These are phyloP conservation scores for Xylariales sp. DNA, from an alignment of 2,329 filamentous ascomycete species.

Conservation along the genomic window DNA sequence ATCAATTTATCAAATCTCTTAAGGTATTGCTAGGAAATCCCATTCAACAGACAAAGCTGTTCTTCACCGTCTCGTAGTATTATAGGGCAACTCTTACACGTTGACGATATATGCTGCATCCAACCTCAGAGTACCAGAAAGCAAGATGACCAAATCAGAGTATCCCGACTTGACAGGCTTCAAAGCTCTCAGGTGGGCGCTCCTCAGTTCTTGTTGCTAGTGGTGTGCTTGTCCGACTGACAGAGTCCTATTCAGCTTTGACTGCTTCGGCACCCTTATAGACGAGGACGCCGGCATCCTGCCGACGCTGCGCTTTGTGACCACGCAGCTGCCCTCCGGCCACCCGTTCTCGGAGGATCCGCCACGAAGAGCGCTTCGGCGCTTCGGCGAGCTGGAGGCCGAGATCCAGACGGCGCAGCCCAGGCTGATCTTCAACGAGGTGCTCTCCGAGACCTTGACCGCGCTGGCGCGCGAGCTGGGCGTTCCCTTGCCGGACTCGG, in stretches of 20 bases:
- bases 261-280: conserved; percentile 76
- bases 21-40: too few relatives aligned
- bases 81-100: too few relatives aligned
- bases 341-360: conserved; percentile 32
- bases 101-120: too few relatives aligned
- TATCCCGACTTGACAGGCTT: conserved; percentile 9
- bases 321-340: conserved; percentile 27
- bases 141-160: conserved; percentile 1
- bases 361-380: conserved; percentile 31
- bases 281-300: conserved; percentile 71
- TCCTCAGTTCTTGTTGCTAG: too few relatives aligned
- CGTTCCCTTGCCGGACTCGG: conserved; percentile 29
- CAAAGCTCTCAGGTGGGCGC: conserved; percentile 28
- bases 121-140: not conserved
- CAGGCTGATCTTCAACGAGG: conserved; percentile 51
- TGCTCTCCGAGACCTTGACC: conserved; percentile 47
- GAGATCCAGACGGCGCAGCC: conserved; percentile 51
- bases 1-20: too few relatives aligned
- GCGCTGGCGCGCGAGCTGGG: conserved; percentile 39
- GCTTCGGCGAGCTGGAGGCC: conserved; percentile 42
- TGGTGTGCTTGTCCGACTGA: not conserved
- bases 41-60: too few relatives aligned
- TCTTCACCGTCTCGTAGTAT: too few relatives aligned
- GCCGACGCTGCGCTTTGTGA: conserved; percentile 43
- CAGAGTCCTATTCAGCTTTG: conserved; percentile 49